Base-by-base conservation (phyloP, 1,139 yeast species). In the Suhomyces yuchorum region DNA sequence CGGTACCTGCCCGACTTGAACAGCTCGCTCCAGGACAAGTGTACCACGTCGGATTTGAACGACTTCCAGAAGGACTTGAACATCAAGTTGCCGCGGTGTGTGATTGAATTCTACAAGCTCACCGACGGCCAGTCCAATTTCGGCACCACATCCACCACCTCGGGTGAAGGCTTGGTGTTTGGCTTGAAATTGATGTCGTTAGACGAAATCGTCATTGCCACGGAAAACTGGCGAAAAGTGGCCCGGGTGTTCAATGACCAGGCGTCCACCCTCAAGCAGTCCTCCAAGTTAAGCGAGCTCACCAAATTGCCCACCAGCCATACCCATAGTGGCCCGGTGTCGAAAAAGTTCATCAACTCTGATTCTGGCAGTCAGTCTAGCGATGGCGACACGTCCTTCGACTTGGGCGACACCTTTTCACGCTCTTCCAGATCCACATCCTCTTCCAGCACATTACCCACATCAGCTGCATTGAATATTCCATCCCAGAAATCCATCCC, bases 401-500 rank as follows among this genome's bases (percentile, higher is more conserved):
- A 48, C 30, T 37, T 48, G 14, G 53, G 42, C 1, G 45, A 44
- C 14, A 30, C 34, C 1, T 22, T 36, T 18, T 45, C 52, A 18
- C 40, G 44, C 30, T 28, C 49, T 20, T 46, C 47, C 8, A 30
- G 51, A 11, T 39, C 50, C 4, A 40, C 45, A 8, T 44, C 48
- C 14, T 37, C 51, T 18, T 36, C 46, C 20, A 36, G 50, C 15
- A 37, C 39, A 9, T 23, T 40, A 11, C 24, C 48, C 15, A 14
- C 43, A 20, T 19, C 48, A 14, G 37, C 46, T 12, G 37, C 54
- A 8, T 41, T 50, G 8, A 43, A 49, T 7, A 62, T 81, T 35
- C 87, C 87, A n/a, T 65, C 60, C 41, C 97, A 91, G 67, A 74
- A 73, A 45, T 82, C 90, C 0, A 75, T 87, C 12, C 98, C 98